Evolutionary conservation across 2,329 filamentous ascomycete species (phyloP).

Genomic region (Bipolaris sorokiniana): DNA sequence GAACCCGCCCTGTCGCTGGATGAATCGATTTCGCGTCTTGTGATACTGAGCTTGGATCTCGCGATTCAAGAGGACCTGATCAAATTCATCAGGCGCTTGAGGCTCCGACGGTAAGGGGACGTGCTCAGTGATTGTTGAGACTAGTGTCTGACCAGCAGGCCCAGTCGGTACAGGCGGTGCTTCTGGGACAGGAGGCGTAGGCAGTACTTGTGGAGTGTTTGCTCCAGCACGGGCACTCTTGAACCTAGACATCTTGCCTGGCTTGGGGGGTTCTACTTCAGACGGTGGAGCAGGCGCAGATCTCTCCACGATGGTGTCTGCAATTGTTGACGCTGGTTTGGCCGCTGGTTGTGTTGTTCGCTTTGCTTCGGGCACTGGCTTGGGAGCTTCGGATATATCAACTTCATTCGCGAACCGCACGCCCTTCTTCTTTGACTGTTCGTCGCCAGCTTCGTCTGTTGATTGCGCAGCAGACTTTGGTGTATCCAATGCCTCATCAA

Average conservation of each 20-base stretch:
- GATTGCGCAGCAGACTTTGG: constrained; percentile 3
- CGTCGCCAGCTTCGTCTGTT: constrained; percentile 9
- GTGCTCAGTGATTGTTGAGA: constrained; percentile 64
- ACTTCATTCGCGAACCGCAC: constrained; percentile 80
- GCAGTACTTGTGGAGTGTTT: constrained; percentile 24
- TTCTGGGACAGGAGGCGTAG: constrained; percentile 32
- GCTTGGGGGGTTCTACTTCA: constrained; percentile 27
- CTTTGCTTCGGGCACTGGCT: constrained; percentile 31
- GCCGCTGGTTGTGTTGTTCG: constrained; percentile 2
- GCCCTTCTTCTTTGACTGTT: constrained; percentile 61
- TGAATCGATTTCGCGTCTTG: constrained; percentile 79
- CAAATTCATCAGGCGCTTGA: constrained; percentile 59
- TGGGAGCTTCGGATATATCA: constrained; percentile 66
- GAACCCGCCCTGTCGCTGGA: constrained; percentile 84
- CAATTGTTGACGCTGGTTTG: constrained; percentile 35
- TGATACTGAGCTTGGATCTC: constrained; percentile 86
- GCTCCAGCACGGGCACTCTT: constrained; percentile 42
- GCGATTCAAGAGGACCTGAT: constrained; percentile 73
- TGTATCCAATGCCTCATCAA: constrained; percentile 31
- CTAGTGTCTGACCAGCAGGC: constrained; percentile 60
- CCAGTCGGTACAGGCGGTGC: constrained; percentile 46
- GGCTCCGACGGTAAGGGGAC: constrained; percentile 42
- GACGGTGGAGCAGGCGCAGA: constrained; percentile 17
- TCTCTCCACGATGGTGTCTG: constrained; percentile 46
- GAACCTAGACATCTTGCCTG: constrained; percentile 51